Conservation (phyloP, 2,329 filamentous ascomycete genomes). For the Phialemoniopsis sp. region DNA sequence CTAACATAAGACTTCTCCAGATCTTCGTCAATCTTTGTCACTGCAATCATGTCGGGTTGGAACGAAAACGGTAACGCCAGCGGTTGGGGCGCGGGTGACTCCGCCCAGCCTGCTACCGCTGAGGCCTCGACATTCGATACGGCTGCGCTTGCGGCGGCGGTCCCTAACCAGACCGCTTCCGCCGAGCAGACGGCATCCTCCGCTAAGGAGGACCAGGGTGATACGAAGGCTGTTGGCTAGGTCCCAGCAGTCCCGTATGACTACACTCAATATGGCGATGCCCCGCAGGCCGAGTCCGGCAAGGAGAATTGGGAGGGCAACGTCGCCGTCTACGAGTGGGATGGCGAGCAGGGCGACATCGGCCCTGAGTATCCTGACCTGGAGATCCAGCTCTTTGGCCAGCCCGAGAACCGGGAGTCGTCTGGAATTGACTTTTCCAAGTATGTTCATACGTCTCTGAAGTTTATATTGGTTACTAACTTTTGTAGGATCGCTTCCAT, state of each 20-base stretch:
- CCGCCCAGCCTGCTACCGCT: too few species aligned
- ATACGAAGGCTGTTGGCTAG: neutral
- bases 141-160: too few species aligned
- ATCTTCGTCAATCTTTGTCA: neutral
- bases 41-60: slow-evolving; percentile 1
- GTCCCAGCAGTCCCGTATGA: slow-evolving; percentile 29
- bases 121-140: too few species aligned
- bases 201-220: neutral
- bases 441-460: slow-evolving; percentile 33
- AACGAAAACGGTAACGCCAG: too few species aligned
- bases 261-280: slow-evolving; percentile 31
- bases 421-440: slow-evolving; percentile 59
- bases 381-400: slow-evolving; percentile 71
- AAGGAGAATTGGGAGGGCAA: slow-evolving; percentile 42
- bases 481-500: slow-evolving; percentile 47
- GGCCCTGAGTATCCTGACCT: slow-evolving; percentile 67
- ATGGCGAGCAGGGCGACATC: slow-evolving; percentile 81
- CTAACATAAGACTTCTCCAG: neutral
- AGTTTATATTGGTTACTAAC: neutral
- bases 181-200: too few species aligned
- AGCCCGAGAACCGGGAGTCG: slow-evolving; percentile 41
- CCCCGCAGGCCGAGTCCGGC: slow-evolving; percentile 7
- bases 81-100: too few species aligned
- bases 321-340: slow-evolving; percentile 75
- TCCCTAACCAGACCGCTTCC: too few species aligned